Evolutionary conservation across 495 filamentous ascomycete species (phyloP).

Genomic region (Emericellopsis terricola): DNA sequence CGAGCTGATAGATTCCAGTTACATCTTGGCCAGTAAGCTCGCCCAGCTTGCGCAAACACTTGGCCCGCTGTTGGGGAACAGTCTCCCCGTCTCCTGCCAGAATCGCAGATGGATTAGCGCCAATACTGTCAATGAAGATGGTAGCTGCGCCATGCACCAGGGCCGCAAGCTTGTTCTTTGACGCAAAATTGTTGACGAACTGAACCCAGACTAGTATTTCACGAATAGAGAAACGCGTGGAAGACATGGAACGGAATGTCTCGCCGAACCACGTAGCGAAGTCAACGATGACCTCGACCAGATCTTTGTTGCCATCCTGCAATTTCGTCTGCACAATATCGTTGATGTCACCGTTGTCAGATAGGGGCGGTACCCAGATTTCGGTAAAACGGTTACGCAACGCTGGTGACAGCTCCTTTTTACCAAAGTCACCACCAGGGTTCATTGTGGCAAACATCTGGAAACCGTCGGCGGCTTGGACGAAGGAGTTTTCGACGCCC

Average conservation of each 20-base stretch:
- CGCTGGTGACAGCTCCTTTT: conserved; percentile 88
- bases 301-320: conserved; percentile 18
- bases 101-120: conserved; percentile 80
- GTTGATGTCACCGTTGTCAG: conserved; percentile 66
- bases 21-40: conserved; percentile 47
- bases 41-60: conserved; percentile 56
- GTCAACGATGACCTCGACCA: conserved; percentile 50
- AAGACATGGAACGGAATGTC: conserved; percentile 52
- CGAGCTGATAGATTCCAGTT: conserved; percentile 38
- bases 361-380: conserved; percentile 84
- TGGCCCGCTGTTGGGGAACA: conserved; percentile 40
- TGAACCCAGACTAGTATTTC: conserved; percentile 87
- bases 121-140: conserved; percentile 88
- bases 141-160: conserved; percentile 82
- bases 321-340: conserved; percentile 74
- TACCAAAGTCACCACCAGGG: conserved; percentile 94
- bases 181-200: conserved; percentile 55
- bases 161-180: conserved; percentile 18
- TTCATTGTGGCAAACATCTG: conserved; percentile 99
- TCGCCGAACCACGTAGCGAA: conserved; percentile 88
- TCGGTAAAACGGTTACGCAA: conserved; percentile 95
- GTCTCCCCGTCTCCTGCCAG: conserved; percentile 44
- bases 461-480: conserved; percentile 66
- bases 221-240: conserved; percentile 66
- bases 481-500: conserved; percentile 59